Evolutionary conservation across 495 filamentous ascomycete genomes (phyloP).

Genomic region (Tuber aestivum): DNA sequence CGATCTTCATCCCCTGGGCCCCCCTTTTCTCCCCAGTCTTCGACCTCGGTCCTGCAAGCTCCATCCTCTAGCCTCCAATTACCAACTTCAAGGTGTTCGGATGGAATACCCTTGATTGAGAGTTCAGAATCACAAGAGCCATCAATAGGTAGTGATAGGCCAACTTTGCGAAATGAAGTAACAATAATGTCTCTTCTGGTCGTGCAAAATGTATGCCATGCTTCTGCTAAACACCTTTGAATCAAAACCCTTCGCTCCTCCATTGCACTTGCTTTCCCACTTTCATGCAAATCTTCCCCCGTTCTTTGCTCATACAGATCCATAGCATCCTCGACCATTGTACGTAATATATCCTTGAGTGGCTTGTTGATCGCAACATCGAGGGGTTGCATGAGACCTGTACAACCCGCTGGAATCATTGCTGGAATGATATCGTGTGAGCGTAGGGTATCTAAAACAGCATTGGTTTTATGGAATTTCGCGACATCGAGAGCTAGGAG

Average conservation of each 20-base stretch:
- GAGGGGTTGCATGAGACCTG: no score
- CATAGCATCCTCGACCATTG: slow-evolving; percentile 3
- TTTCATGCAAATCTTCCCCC: not conserved
- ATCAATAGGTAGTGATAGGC: slow-evolving; percentile 18
- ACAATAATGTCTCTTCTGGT: slow-evolving; percentile 9
- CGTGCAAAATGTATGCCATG: slow-evolving; percentile 13
- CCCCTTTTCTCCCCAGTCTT: no score
- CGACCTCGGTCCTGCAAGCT: no score
- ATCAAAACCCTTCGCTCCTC: no score
- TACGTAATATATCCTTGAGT: no score
- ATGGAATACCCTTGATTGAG: slow-evolving; percentile 11
- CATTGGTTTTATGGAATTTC: no score
- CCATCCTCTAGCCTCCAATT: slow-evolving; percentile 4
- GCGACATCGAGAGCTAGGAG: no score
- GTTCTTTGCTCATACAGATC: not conserved
- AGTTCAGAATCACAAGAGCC: slow-evolving; percentile 16
- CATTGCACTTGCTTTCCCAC: slow-evolving; percentile 4
- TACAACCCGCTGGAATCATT: no score
- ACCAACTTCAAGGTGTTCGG: slow-evolving; percentile 5
- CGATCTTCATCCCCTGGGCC: no score
- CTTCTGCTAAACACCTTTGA: slow-evolving; percentile 5
- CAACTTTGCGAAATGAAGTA: slow-evolving; percentile 12
- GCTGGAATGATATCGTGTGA: no score
- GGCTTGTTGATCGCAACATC: no score
- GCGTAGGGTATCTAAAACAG: no score